phyloP scores from a whole-genome alignment of 176 grass and related monocot species.

The Oryza brachyantha region DNA sequence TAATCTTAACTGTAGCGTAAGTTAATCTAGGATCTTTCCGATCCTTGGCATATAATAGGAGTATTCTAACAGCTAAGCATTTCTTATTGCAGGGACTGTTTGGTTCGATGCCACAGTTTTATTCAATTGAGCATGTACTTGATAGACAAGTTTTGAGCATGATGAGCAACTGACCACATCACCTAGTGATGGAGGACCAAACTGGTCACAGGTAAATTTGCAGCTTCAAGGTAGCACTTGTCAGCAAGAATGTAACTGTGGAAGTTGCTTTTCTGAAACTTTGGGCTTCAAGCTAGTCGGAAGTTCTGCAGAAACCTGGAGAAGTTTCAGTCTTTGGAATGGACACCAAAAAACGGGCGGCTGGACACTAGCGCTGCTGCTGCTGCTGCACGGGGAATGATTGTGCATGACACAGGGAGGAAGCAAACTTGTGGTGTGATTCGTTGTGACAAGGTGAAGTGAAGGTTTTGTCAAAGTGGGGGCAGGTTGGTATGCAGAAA shows the following conservation, averaged over 20 bases:
- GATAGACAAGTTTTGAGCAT: neutral
- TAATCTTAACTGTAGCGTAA: neutral
- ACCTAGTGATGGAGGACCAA: neutral
- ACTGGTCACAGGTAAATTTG: neutral
- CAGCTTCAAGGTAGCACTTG: neutral
- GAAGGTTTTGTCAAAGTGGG: neutral
- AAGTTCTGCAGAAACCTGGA: neutral
- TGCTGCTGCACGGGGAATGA: neutral
- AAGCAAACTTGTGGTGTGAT: constrained; percentile 13
- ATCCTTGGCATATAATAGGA: neutral
- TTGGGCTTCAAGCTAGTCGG: neutral
- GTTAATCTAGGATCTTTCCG: neutral
- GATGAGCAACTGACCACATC: neutral
- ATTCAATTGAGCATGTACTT: neutral
- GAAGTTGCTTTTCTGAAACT: neutral
- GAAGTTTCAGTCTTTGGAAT: neutral
- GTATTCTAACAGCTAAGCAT: neutral
- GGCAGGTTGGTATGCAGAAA: constrained; percentile 18
- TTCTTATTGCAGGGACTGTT: neutral
- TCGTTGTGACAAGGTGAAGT: neutral
- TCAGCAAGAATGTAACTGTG: neutral
- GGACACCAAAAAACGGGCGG: neutral
- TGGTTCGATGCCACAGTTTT: neutral
- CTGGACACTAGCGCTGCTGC: neutral
- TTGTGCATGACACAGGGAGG: neutral